Base-by-base conservation (phyloP, 176 grass and related monocot genomes). In the Hordeum marinum region DNA sequence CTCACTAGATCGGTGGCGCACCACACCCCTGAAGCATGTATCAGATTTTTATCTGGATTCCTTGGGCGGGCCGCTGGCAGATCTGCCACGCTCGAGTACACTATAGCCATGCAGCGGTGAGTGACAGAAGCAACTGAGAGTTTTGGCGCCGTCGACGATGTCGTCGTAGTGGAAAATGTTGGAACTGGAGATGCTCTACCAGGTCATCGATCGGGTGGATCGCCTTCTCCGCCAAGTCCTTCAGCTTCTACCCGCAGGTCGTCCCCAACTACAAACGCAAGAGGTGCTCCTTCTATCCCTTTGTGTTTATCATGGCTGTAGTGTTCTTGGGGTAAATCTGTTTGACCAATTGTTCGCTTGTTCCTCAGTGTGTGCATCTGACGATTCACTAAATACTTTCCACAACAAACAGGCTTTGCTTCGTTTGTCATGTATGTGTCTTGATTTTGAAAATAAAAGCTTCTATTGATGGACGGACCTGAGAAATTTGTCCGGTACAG, bases 231-330 rank as follows among this genome's bases (percentile, higher is more conserved):
- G 81, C 91, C 17, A 90, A 93, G 93, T 98, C 91, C 35, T 76
- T 98, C 88, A 98, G 93, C 85, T 98, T 98, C 91, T 98, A 98
- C 72, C 91, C 89, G 26, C 91, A 98, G 73, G 95, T 90, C 62
- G 9, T 95, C 72, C 95, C 95, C 91, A 95, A 98, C 84, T 93
- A 85, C 85, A 91, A 21, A 55, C 78, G 91, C 63, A 98, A 95
- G 83, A 98, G 95, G 93, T 95, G 72, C 5, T 14, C 9, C 2
- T 26, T 37, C 31, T 11, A 6, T 7, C 11, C 34, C 12, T 29
- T 25, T 20, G n/a, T 14, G 40, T 15, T 41, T 27, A 7, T 50
- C 4, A 3, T 46, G 12, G 43, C 12, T 46, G 3, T 46, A 46
- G 12, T 46, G 12, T 46, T 46, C 43, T 46, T 46, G 43, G 43